phyloP scores from a whole-genome alignment of 257 asterid species.

The Mitragyna speciosa region DNA sequence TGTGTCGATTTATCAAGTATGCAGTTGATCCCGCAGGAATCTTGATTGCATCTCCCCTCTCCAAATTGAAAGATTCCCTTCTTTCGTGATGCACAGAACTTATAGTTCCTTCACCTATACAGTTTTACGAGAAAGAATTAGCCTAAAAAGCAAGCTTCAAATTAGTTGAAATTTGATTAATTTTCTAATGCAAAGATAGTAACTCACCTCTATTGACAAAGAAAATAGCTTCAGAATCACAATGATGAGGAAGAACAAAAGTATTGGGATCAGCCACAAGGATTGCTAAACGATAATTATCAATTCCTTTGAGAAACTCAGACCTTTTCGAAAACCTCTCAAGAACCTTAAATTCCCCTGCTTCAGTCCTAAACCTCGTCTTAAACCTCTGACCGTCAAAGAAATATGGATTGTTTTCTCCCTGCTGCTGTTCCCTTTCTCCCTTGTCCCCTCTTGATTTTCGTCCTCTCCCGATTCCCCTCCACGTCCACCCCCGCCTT shows the following conservation, averaged over 20 bases:
- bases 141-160: not conserved
- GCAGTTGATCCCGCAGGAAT: constrained; percentile 40
- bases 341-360: constrained; percentile 40
- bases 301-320: constrained; percentile 40
- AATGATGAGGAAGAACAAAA: constrained; percentile 44
- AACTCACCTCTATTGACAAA: constrained; percentile 23
- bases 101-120: constrained; percentile 36
- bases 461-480: not conserved
- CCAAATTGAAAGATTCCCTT: constrained; percentile 33
- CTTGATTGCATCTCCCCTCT: constrained; percentile 37
- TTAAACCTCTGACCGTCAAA: constrained; percentile 32
- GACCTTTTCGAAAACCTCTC: constrained; percentile 37
- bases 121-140: not conserved
- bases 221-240: constrained; percentile 35
- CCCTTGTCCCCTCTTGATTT: not conserved
- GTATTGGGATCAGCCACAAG: constrained; percentile 44
- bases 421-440: constrained; percentile 1
- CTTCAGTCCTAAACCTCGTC: constrained; percentile 22
- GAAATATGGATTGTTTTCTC: constrained; percentile 32
- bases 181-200: not conserved
- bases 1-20: constrained; percentile 32
- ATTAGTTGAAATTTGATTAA: not conserved
- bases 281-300: constrained; percentile 32
- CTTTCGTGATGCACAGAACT: constrained; percentile 19
- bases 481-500: constrained; percentile 1